These are phyloP conservation scores for Colletotrichum siamense DNA, from an alignment of 2,329 filamentous ascomycete species.

Conservation along the genomic window DNA sequence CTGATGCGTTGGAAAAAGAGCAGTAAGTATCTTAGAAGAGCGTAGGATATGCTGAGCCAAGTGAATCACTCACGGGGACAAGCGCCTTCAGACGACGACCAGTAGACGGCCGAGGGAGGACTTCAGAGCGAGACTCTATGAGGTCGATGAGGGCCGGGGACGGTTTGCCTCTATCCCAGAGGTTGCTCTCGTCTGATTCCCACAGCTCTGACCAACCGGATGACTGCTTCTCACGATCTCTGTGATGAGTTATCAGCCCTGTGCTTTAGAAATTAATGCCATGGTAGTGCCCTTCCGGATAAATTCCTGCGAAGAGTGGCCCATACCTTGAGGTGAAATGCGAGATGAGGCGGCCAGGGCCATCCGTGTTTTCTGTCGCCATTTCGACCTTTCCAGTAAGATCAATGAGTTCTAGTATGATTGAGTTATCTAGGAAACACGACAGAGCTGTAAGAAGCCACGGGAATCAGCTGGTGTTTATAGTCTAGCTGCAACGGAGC, in stretches of 20 bases:
- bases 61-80: not conserved
- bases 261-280: rapidly evolving
- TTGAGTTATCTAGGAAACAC: too few relatives aligned
- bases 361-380: not conserved
- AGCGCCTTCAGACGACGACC: not conserved
- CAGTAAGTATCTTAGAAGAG: not conserved
- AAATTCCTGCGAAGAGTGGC: rapidly evolving
- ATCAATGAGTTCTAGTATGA: too few relatives aligned
- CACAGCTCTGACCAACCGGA: not conserved
- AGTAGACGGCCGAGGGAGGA: not conserved
- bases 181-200: not conserved
- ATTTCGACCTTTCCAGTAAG: not conserved
- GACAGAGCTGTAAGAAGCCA: too few relatives aligned
- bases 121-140: not conserved
- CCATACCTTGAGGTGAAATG: not conserved
- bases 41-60: not conserved
- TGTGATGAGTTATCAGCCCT: rapidly evolving
- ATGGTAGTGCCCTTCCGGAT: rapidly evolving
- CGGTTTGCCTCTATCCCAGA: not conserved
- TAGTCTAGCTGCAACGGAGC: not conserved
- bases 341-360: not conserved
- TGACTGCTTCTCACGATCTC: not conserved
- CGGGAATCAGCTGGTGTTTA: not conserved
- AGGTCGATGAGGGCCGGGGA: not conserved
- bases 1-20: rapidly evolving